A percentile compares a stretch with the other conserved stretches of the same genome.
These are phyloP conservation scores for Petunia hybrid DNA, from an alignment of 305 asterid genomes.

Conservation along the genomic window DNA sequence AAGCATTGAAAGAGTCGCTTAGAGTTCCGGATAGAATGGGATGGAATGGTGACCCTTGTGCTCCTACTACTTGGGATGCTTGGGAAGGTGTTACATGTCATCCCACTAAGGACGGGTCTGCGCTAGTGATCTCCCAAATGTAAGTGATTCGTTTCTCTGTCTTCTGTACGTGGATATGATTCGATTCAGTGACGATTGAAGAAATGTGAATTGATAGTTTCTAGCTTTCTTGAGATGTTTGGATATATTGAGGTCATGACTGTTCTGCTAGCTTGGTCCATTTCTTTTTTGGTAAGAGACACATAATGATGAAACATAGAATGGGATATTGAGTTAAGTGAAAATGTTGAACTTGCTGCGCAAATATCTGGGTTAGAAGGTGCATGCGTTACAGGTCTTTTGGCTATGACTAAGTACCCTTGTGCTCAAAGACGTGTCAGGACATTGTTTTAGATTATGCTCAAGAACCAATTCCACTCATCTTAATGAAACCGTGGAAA, in stretches of 20 bases:
- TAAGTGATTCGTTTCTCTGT: conserved; percentile 42
- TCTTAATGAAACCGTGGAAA: neutral
- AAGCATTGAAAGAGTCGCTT: conserved; percentile 83
- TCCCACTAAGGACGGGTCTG: conserved; percentile 56
- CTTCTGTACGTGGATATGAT: neutral
- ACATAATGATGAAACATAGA: neutral
- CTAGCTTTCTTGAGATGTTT: neutral
- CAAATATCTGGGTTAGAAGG: neutral
- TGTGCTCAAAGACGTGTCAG: neutral
- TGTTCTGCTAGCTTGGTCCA: neutral
- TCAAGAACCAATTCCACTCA: conserved; percentile 7
- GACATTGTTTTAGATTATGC: neutral
- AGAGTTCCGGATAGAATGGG: conserved; percentile 98
- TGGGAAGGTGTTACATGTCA: conserved; percentile 99
- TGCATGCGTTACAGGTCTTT: neutral
- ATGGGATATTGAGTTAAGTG: neutral
- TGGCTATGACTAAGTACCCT: neutral
- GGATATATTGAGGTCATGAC: neutral
- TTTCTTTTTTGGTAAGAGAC: neutral
- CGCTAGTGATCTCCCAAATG: conserved; percentile 87
- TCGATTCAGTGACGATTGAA: neutral
- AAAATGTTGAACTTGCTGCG: conserved; percentile 3
- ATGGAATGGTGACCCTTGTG: conserved; percentile 99
- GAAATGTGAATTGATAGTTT: neutral
- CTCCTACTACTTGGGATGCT: conserved; percentile 98